phyloP scores from a whole-genome alignment of 495 filamentous ascomycete genomes.

The Penicillium arizonense region DNA sequence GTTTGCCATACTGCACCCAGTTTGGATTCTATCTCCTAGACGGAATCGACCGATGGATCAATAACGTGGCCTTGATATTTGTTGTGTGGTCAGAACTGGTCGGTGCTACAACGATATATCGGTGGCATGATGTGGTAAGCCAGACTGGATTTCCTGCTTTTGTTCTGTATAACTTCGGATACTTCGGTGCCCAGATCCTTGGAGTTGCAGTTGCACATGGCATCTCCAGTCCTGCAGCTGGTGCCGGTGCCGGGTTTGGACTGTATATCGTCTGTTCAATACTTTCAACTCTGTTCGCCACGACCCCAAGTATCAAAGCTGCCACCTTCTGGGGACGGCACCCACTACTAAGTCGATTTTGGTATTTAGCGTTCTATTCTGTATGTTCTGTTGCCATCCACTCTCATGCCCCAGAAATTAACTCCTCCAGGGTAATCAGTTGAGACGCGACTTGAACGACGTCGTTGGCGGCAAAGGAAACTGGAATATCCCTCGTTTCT shows the following conservation, averaged over 20 bases:
- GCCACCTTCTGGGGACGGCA: constrained; percentile 32
- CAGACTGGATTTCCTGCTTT: constrained; percentile 31
- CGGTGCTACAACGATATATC: constrained; percentile 24
- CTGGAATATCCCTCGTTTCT: constrained; percentile 37
- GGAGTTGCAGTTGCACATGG: constrained; percentile 33
- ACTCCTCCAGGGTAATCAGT: constrained; percentile 18
- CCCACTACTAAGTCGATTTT: constrained; percentile 15
- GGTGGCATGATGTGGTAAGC: constrained; percentile 28
- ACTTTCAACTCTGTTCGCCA: constrained; percentile 15
- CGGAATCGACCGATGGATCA: constrained; percentile 28
- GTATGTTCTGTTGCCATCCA: constrained; percentile 1
- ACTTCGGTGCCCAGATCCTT: constrained; percentile 33
- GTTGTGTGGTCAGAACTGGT: constrained; percentile 27
- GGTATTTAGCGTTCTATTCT: constrained; percentile 25
- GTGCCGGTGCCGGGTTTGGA: constrained; percentile 30
- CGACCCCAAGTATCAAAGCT: constrained; percentile 18
- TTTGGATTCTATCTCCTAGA: constrained; percentile 26
- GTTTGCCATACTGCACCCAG: constrained; percentile 24
- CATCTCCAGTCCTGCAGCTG: constrained; percentile 19
- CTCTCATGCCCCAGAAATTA: background rate
- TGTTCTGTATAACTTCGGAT: constrained; percentile 31
- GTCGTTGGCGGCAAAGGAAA: constrained; percentile 29
- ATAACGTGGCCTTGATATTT: constrained; percentile 26
- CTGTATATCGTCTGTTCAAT: constrained; percentile 16
- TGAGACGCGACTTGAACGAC: constrained; percentile 21